Evolutionary conservation across 1,139 yeast genomes (phyloP).

Genomic region (Yamadazyma taylorii): DNA sequence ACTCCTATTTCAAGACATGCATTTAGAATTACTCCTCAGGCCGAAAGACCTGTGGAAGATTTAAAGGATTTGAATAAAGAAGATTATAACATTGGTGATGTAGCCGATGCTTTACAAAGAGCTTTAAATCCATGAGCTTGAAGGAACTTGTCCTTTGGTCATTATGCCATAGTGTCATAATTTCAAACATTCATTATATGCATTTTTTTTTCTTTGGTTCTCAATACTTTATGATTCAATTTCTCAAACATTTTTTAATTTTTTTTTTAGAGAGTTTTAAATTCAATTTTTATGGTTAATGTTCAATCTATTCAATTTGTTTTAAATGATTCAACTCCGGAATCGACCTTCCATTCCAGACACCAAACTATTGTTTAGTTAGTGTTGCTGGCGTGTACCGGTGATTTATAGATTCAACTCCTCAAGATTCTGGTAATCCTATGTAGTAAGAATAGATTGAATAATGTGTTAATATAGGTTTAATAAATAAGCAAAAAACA

Average conservation of each 20-base stretch:
- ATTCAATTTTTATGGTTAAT: background rate
- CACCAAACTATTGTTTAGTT: too few species aligned
- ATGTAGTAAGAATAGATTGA: background rate
- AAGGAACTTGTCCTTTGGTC: too few species aligned
- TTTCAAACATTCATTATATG: background rate
- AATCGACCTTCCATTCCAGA: background rate
- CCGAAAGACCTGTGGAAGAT: constrained; percentile 46
- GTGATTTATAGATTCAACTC: constrained; percentile 2
- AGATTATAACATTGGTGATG: constrained; percentile 32
- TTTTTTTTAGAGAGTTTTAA: too few species aligned
- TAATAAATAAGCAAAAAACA: too few species aligned
- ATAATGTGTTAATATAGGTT: background rate
- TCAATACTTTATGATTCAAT: too few species aligned
- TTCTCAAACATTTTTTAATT: too few species aligned
- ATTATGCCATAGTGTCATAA: background rate
- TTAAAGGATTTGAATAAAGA: constrained; percentile 33
- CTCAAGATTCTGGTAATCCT: constrained; percentile 2
- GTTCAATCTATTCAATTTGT: background rate
- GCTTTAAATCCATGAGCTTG: constrained; percentile 13
- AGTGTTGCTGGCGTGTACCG: background rate
- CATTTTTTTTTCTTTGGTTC: background rate
- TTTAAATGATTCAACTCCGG: constrained; percentile 1
- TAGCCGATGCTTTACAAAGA: constrained; percentile 33
- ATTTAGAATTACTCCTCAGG: constrained; percentile 67
- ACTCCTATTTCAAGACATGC: constrained; percentile 62